phyloP scores from a whole-genome alignment of 805 yeast species.

The Wickerhamiella bombiphila region DNA sequence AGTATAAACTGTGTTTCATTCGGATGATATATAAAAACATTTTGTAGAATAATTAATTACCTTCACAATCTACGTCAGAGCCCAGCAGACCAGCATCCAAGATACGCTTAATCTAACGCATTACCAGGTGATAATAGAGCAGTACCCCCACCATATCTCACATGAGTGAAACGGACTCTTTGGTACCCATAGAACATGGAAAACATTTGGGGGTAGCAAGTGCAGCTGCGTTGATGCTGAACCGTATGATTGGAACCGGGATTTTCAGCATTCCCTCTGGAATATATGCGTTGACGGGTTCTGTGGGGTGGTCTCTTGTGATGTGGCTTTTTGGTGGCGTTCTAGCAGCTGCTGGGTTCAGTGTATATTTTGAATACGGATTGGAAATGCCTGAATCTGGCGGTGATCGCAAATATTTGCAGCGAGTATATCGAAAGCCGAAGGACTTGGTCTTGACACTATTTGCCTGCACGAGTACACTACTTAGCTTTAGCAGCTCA shows the following conservation, averaged over 20 bases:
- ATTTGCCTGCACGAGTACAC: slow-evolving; percentile 39
- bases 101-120: too few relatives aligned
- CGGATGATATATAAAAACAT: too few relatives aligned
- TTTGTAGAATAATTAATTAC: too few relatives aligned
- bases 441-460: slow-evolving; percentile 36
- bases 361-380: slow-evolving; percentile 52
- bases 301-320: slow-evolving; percentile 41
- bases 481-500: slow-evolving; percentile 47
- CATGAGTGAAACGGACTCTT: too few relatives aligned
- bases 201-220: slow-evolving; percentile 23
- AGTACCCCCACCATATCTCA: too few relatives aligned
- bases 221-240: slow-evolving; percentile 35
- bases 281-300: slow-evolving; percentile 41
- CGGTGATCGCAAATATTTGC: slow-evolving; percentile 55
- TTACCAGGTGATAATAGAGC: too few relatives aligned
- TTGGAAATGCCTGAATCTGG: slow-evolving; percentile 51
- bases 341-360: slow-evolving; percentile 38
- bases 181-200: not conserved
- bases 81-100: too few relatives aligned
- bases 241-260: slow-evolving; percentile 64
- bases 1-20: too few relatives aligned
- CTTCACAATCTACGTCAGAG: too few relatives aligned
- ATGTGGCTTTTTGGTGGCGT: slow-evolving; percentile 53
- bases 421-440: slow-evolving; percentile 41
- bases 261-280: slow-evolving; percentile 55